Evolutionary conservation across 768 basidiomycete genomes (phyloP).

Genomic region (Dioszegia crocea): DNA sequence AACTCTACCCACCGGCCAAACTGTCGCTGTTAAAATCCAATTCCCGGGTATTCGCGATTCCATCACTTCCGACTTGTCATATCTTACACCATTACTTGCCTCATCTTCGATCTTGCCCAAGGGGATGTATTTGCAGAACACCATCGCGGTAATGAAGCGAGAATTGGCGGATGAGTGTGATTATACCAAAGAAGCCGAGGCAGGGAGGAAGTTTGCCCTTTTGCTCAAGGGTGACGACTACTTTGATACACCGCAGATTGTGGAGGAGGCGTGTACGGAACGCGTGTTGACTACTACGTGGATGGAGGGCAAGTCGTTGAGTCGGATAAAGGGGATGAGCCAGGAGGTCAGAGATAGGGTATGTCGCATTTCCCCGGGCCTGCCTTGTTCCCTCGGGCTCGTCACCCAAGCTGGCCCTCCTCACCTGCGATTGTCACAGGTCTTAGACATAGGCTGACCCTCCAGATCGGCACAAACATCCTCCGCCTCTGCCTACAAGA

Average conservation of each 20-base stretch:
- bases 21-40: conserved; percentile 71
- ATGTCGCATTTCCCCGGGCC: conserved; percentile 15
- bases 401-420: too few relatives aligned
- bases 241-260: conserved; percentile 77
- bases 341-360: conserved; percentile 73
- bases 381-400: too few relatives aligned
- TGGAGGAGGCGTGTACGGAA: conserved; percentile 74
- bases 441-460: too few relatives aligned
- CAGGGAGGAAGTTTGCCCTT: conserved; percentile 58
- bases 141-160: conserved; percentile 78
- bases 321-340: conserved; percentile 55
- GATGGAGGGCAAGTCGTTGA: conserved; percentile 75
- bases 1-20: conserved; percentile 54
- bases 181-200: conserved; percentile 76
- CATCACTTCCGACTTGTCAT: conserved; percentile 80
- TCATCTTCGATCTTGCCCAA: conserved; percentile 76
- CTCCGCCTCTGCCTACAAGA: conserved; percentile 84
- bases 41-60: conserved; percentile 87
- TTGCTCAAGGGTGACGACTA: conserved; percentile 54
- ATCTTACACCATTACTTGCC: conserved; percentile 74
- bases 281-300: conserved; percentile 85
- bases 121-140: conserved; percentile 84
- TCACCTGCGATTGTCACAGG: too few relatives aligned
- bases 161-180: conserved; percentile 91
- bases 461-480: conserved; percentile 74